These are phyloP conservation scores for Colletotrichum gloeosporioides DNA, from an alignment of 2,329 filamentous ascomycete species.

Conservation along the genomic window DNA sequence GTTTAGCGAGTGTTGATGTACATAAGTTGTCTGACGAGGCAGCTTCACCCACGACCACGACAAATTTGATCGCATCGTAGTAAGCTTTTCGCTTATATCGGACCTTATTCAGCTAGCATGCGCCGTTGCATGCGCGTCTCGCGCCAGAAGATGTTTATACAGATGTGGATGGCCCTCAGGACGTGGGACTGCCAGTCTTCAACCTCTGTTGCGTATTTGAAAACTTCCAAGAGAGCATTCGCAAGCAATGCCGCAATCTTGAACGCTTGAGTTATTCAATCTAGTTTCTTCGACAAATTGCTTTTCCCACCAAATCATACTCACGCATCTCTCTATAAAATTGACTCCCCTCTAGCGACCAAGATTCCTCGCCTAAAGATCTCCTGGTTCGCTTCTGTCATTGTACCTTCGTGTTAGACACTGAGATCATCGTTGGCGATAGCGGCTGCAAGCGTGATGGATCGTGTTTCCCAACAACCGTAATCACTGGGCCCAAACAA, in stretches of 20 bases:
- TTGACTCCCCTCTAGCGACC: not conserved
- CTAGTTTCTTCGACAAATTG: not conserved
- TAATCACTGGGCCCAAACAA: too few species aligned
- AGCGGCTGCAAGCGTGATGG: rapidly evolving
- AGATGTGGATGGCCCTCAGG: not conserved
- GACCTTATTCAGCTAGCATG: not conserved
- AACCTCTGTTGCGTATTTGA: not conserved
- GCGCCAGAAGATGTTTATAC: not conserved
- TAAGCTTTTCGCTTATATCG: not conserved
- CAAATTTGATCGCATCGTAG: rapidly evolving
- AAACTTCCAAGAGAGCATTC: rapidly evolving
- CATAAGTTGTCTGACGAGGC: not conserved
- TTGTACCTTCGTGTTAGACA: too few species aligned
- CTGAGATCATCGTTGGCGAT: too few species aligned
- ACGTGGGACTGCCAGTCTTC: not conserved
- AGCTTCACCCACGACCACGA: not conserved
- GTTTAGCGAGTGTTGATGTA: not conserved
- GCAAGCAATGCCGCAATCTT: not conserved
- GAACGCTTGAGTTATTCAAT: too few species aligned
- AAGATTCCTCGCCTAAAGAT: too few species aligned
- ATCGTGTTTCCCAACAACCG: too few species aligned
- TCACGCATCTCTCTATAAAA: not conserved
- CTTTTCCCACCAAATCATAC: rapidly evolving
- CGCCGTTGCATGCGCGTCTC: not conserved
- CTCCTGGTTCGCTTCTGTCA: too few species aligned